Base-by-base conservation (phyloP, 2,329 filamentous ascomycete species). In the Pestalotiopsis sp. region DNA sequence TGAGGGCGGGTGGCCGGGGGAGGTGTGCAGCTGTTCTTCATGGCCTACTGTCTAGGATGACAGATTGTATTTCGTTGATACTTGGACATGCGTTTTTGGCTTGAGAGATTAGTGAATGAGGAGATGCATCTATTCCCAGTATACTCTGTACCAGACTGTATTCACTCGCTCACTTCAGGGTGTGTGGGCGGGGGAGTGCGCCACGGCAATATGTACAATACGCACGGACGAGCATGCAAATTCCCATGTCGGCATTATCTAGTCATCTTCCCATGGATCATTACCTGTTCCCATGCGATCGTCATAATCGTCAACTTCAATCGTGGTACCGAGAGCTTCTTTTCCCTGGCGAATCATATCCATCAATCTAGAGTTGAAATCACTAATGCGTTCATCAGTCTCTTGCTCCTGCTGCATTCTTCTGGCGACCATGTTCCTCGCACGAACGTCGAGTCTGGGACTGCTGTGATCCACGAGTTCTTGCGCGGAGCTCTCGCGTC, bases 321-420 rank as follows among this genome's bases (percentile, higher is more conserved):
- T 84, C 56, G 84, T 92, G 23, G 92, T 92, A 2, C 91, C 95
- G 20, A 99, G 81, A 1, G 96, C 96, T 79, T 96, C 92, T 74
- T 92, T 92, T 0, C 95, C 96, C 80, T 98, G 92, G 1, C 91
- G 87, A 67, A 99, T 97, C 92, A 99, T 94, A 41, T 91, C 92
- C 76, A 92, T 89, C 62, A 98, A 83, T 74, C 92, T 90, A 62
- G 89, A 86, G 77, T 96, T 97, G 80, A 98, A 90, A 31, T 91
- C 88, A 63, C 90, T 90, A 73, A 98, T 92, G 66, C 92, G 90
- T 58, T 91, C 89, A 73, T 98, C 94, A 7, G 93, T 88, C 73
- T 95, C 91, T 60, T 90, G 86, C 74, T 97, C 94, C 68, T 93
- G 92, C 64, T 89, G 88, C 27, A 90, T 85, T 72, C 91, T 88